These are phyloP conservation scores for Termitomyces bulborhizus DNA, from an alignment of 768 basidiomycete species.

Conservation along the genomic window DNA sequence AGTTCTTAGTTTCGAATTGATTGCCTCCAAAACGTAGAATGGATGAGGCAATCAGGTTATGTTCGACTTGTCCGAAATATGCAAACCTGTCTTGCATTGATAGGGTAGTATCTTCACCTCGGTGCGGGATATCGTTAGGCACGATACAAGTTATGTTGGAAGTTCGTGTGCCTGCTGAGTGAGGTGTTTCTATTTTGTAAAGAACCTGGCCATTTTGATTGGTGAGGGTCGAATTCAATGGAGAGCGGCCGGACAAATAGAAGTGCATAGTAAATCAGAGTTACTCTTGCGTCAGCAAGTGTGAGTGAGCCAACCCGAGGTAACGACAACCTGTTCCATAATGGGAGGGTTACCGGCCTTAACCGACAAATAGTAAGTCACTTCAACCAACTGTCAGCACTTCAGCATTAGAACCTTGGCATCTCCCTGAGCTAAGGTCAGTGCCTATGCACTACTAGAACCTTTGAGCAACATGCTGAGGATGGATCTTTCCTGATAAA, in stretches of 20 bases:
- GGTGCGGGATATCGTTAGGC: conserved; percentile 1
- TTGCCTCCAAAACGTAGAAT: conserved; percentile 21
- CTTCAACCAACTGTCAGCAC: too few species aligned
- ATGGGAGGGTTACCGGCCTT: too few species aligned
- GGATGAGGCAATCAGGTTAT: conserved; percentile 14
- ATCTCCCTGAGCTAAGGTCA: too few species aligned
- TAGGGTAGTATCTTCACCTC: background rate
- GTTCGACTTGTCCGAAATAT: conserved; percentile 8
- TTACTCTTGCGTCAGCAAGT: too few species aligned
- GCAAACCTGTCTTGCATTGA: conserved; percentile 11
- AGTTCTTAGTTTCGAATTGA: conserved; percentile 19
- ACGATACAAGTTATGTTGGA: conserved; percentile 9
- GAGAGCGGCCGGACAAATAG: conserved; percentile 9
- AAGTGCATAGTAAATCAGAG: conserved; percentile 12
- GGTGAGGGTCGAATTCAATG: conserved; percentile 14
- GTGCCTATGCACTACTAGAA: too few species aligned
- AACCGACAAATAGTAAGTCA: too few species aligned
- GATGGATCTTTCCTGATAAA: too few species aligned
- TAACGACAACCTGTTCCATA: too few species aligned
- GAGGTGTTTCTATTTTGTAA: conserved; percentile 16
- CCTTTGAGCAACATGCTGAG: too few species aligned
- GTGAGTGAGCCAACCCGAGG: too few species aligned
- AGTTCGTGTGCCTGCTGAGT: background rate
- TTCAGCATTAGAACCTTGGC: too few species aligned
- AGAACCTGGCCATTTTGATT: conserved; percentile 17